These are phyloP conservation scores for Pestalotiopsis sp. DNA, from an alignment of 2,329 filamentous ascomycete species.

Conservation along the genomic window DNA sequence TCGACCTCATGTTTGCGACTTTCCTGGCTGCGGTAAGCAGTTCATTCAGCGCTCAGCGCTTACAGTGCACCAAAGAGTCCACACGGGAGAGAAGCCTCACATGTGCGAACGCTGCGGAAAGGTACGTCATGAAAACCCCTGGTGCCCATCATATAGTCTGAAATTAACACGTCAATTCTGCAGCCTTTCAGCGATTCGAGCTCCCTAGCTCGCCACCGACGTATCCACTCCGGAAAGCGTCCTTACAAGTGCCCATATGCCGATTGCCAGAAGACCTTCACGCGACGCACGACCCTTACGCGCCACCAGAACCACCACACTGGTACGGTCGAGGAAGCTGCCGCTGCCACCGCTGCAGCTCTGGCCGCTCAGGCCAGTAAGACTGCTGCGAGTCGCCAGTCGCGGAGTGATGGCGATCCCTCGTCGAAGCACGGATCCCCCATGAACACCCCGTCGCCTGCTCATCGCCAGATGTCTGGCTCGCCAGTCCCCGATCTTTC, in stretches of 20 bases:
- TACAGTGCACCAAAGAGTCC: constrained; percentile 92
- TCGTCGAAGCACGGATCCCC: constrained; percentile 75
- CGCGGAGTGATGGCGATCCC: constrained; percentile 71
- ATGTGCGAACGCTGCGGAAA: constrained; percentile 97
- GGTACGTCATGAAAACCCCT: constrained; percentile 53
- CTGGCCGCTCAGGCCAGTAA: constrained; percentile 57
- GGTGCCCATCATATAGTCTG: neutral
- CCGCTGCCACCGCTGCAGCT: constrained; percentile 83
- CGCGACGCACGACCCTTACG: constrained; percentile 89
- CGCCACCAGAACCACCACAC: constrained; percentile 96
- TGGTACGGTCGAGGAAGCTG: constrained; percentile 92
- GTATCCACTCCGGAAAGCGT: constrained; percentile 93
- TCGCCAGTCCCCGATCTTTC: constrained; percentile 79
- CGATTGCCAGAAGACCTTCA: constrained; percentile 98
- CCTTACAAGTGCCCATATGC: constrained; percentile 98
- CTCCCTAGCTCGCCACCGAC: constrained; percentile 87
- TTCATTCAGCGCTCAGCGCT: constrained; percentile 97
- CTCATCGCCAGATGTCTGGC: constrained; percentile 77
- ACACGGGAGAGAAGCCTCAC: constrained; percentile 97
- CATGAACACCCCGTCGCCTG: constrained; percentile 79
- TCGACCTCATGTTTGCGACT: constrained; percentile 90
- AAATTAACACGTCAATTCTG: constrained; percentile 24
- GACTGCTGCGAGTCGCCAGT: constrained; percentile 34
- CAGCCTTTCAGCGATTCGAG: constrained; percentile 97
- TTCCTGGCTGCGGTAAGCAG: constrained; percentile 85